Base-by-base conservation (phyloP, 371 early-diverging fungal genomes). In the Lichtheimia corymbifera region DNA sequence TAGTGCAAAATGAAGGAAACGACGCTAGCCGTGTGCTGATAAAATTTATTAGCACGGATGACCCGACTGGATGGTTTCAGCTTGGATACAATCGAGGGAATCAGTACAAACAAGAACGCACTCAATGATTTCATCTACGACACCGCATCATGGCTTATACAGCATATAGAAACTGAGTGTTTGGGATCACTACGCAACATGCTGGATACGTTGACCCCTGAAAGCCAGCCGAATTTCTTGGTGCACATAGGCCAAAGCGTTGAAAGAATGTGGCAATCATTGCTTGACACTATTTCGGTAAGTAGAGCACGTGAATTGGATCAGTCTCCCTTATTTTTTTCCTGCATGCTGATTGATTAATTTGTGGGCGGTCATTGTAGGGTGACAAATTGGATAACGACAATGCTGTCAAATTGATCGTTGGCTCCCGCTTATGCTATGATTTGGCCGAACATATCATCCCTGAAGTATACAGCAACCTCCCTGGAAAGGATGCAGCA, bases 401-500 rank as follows among this genome's bases (percentile, higher is more conserved):
- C 47, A 47, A 22, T 22, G 47, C 47, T 47, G 22, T 47, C 22
- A 25, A 13, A 9, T 35, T 59, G 52, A 15, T 60, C 5, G 50
- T 62, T 14, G 52, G 70, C 44, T 82, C 86, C 15, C 79, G 80
- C 7, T 66, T 85, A 15, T 82, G 80, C 54, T 79, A 83, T 42
- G 75, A 83, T 53, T 50, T 83, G 5, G 76, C 83, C 2, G 77
- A 77, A 24, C 61, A 72, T 18, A 64, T 67, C 0, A 71, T 82
- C 4, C 66, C 70, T 20, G 76, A 78, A 47, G 27, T 74, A 4
- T 85, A 85, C 62, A 65, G 59, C 15, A 61, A 55, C 0, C 61
- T 77, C 40, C 81, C 82, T 18, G 71, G 67, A 27, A 63, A 71
- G 22, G 40, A 44, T 35, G 53, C 43, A 47, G 20, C 24, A 52